Evolutionary conservation across 768 basidiomycete genomes (phyloP), one percentile per base, ranked within the genome.

Genomic region (Pleurotus ostreatus): DNA sequence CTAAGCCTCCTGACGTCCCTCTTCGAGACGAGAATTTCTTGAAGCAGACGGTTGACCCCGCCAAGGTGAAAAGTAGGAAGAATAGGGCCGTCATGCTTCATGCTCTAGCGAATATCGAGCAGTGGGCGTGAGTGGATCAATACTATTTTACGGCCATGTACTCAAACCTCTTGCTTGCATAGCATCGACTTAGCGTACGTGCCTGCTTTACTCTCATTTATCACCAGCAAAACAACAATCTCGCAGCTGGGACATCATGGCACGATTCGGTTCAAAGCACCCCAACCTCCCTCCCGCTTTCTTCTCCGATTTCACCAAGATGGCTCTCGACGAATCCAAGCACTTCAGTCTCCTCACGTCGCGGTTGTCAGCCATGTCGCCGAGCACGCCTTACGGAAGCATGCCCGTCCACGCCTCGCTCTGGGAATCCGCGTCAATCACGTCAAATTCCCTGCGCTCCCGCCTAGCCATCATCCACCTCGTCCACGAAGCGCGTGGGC

Each of bases 301-400:
- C 71, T 92, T 88, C 71, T 79, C 82, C 18, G 89, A 92, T 70
- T 94, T 90, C 65, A 78, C 88, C 1, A 89, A 88, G 66, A 87
- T 94, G 74, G 91, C 89, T 0, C 76, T 92, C 34, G 92, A 94
- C 70, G 90, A 94, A 65, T 84, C 83, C n/a, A 89, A 91, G 66
- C 91, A 91, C 66, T 92, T 90, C 60, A 75, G 85, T 1, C 73
- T 92, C 2, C 77, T 92, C 7, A 78, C 79, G 6, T 76, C 81
- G 11, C 76, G 89, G 15, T 76, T 93, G 9, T 73, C 75, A 23
- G 78, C 80, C 13, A 78, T 85, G 15, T 84, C 82, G 1, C 83
- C 84, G 4, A 73, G 78, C 2, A 87, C 87, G 2, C 83, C 83
- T 16, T 93, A 89, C 65, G 89, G 90, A 26, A 83, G 80, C 38